Base-by-base conservation (phyloP, 1,139 yeast species). In the Geotrichum restrictum region DNA sequence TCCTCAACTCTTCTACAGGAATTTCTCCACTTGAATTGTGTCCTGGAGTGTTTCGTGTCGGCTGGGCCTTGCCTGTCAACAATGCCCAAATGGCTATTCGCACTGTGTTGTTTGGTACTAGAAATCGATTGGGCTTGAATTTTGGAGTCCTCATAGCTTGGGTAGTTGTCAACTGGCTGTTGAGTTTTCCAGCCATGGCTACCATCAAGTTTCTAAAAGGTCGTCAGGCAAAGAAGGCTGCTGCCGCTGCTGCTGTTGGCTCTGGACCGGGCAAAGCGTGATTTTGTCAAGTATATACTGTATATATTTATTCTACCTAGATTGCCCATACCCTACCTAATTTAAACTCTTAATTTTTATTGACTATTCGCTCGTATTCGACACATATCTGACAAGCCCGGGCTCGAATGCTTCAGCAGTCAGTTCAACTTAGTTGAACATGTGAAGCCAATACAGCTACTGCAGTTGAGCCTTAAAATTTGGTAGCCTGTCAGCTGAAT, bases 61-160 rank as follows among this genome's bases (percentile, higher is more conserved):
- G 89, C 5, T 82, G 82, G 62, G 83, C 79, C 29, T 69, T 82
- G 69, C 91, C 91, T 1, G 74, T 84, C 60, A 79, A 77, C 62
- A 82, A 83, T 59, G 77, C 81, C 0, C 76, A 74, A 48, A 82
- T 79, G 56, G 73, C 80, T 19, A 73, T 74, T 59, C 77, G 78
- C 62, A 83, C 83, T 2, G 73, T 83, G 14, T 73, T 84, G 55
- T 76, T 81, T 59, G 70, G 81, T 61, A 77, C 80, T 66, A 81
- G 77, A 62, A 81, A 81, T 1, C 64, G 75, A 18, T 58, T 83
- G 62, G 88, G 88, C 5, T 64, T 80, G 57, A 76, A 81, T 61
- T 73, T 80, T 46, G 87, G 85, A 41, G 69, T 84, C 1, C 62
- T 83, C 56, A 64, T 74, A 8, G 79, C 75, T 1, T 84, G 91